A percentile compares a stretch with the other conserved stretches of the same genome.
Evolutionary conservation across 2,329 filamentous ascomycete genomes (phyloP).

Genomic region (Aureobasidium leucospermi): DNA sequence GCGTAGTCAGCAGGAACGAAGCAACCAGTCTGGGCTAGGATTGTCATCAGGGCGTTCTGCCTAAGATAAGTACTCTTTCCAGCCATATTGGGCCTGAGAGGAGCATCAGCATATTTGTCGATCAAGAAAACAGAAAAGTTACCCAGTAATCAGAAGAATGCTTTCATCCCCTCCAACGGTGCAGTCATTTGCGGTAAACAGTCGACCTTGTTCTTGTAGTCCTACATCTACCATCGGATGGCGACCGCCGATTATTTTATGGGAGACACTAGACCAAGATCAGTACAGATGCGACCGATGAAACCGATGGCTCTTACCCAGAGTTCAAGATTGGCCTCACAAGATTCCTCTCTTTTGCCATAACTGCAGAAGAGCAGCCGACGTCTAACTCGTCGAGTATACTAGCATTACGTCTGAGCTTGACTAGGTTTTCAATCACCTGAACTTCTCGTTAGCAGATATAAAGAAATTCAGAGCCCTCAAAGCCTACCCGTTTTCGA

Average conservation of each 20-base stretch:
- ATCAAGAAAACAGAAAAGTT: background rate
- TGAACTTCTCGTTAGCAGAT: background rate
- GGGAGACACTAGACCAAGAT: constrained; percentile 37
- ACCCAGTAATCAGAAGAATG: constrained; percentile 60
- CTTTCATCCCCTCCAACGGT: constrained; percentile 70
- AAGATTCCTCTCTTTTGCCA: constrained; percentile 68
- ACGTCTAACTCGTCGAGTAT: constrained; percentile 93
- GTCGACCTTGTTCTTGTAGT: constrained; percentile 68
- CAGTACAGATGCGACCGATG: background rate
- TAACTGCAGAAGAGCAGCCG: constrained; percentile 70
- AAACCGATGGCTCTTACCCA: constrained; percentile 14
- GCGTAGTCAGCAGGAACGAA: constrained; percentile 87
- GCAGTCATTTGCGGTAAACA: constrained; percentile 82
- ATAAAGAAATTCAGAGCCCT: background rate
- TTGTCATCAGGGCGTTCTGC: constrained; percentile 89
- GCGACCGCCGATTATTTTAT: constrained; percentile 76
- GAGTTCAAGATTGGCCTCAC: constrained; percentile 65
- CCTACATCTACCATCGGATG: constrained; percentile 90
- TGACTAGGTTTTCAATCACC: constrained; percentile 71
- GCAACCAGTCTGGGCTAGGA: constrained; percentile 85
- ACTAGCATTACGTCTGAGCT: constrained; percentile 79
- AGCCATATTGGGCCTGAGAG: constrained; percentile 76
- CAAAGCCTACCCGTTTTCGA: constrained; percentile 50
- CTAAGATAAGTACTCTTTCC: constrained; percentile 94
- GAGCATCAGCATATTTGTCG: background rate